These are phyloP conservation scores for Nymphaea thermarum DNA, from an alignment of 164 flowering plant species.

Conservation along the genomic window DNA sequence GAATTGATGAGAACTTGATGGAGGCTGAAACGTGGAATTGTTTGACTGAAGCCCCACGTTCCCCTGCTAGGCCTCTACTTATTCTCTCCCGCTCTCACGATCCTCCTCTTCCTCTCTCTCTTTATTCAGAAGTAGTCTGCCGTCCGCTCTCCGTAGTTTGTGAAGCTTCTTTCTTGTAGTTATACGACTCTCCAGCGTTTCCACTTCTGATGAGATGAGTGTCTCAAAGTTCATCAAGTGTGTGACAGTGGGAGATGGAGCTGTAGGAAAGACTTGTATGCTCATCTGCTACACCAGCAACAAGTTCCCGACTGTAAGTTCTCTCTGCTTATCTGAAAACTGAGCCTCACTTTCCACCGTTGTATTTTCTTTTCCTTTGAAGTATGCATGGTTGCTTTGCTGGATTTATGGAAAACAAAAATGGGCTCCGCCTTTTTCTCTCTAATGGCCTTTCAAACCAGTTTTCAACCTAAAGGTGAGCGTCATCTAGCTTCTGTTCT, in stretches of 20 bases:
- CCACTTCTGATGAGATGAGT: conserved; percentile 34
- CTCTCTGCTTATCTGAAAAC: neutral
- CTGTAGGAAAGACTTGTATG: conserved; percentile 95
- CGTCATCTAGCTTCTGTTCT: too few relatives aligned
- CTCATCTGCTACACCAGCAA: conserved; percentile 95
- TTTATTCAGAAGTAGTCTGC: too few relatives aligned
- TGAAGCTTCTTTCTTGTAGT: neutral
- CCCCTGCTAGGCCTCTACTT: too few relatives aligned
- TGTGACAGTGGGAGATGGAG: conserved; percentile 99
- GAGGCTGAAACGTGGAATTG: neutral
- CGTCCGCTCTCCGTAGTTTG: neutral
- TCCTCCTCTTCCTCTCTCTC: neutral
- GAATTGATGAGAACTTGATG: too few relatives aligned
- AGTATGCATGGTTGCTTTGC: too few relatives aligned
- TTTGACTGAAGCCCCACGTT: neutral
- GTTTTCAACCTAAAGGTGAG: too few relatives aligned
- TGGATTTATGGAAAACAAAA: too few relatives aligned
- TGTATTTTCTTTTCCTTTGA: too few relatives aligned
- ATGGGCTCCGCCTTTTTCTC: too few relatives aligned
- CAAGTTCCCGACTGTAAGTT: conserved; percentile 90
- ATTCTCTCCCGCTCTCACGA: too few relatives aligned
- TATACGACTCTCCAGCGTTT: neutral
- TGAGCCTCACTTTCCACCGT: too few relatives aligned
- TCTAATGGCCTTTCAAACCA: too few relatives aligned
- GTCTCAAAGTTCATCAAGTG: conserved; percentile 96